These are phyloP conservation scores for Plasmopara halstedii DNA, from an alignment of 352 stramenopile genomes.

Conservation along the genomic window DNA sequence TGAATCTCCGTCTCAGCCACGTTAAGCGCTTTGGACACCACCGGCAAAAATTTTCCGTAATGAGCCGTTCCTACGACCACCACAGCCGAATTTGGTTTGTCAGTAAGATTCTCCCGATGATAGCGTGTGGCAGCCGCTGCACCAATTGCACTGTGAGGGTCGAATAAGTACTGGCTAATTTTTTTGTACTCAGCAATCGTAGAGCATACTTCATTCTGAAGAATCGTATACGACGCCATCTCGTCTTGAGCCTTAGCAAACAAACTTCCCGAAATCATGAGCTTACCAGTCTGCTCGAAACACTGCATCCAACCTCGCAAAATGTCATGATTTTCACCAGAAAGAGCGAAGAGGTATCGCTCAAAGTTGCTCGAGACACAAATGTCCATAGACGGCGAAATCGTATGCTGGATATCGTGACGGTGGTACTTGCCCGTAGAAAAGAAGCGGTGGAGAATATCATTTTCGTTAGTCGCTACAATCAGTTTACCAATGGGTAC, in stretches of 20 bases:
- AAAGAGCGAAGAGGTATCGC: constrained; percentile 95
- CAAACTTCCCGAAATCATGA: constrained; percentile 89
- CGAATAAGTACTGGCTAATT: constrained; percentile 93
- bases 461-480: constrained; percentile 99
- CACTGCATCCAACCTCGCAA: constrained; percentile 90
- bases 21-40: constrained; percentile 85
- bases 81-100: constrained; percentile 55
- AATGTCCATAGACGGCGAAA: constrained; percentile 98
- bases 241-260: constrained; percentile 87
- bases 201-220: constrained; percentile 78
- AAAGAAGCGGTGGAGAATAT: constrained; percentile 99
- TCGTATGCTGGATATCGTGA: constrained; percentile 88
- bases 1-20: constrained; percentile 49
- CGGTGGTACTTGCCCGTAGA: constrained; percentile 95
- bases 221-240: constrained; percentile 90
- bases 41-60: constrained; percentile 96
- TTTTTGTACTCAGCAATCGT: constrained; percentile 92
- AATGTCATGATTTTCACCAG: constrained; percentile 88
- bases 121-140: constrained; percentile 86
- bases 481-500: constrained; percentile 94
- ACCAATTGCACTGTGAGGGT: constrained; percentile 95
- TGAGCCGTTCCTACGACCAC: constrained; percentile 96
- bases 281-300: constrained; percentile 93
- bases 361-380: constrained; percentile 99
- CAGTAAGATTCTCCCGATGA: constrained; percentile 50